These are phyloP conservation scores for Acanthochlamys bracteata DNA, from an alignment of 106 monocot genomes.

Conservation along the genomic window DNA sequence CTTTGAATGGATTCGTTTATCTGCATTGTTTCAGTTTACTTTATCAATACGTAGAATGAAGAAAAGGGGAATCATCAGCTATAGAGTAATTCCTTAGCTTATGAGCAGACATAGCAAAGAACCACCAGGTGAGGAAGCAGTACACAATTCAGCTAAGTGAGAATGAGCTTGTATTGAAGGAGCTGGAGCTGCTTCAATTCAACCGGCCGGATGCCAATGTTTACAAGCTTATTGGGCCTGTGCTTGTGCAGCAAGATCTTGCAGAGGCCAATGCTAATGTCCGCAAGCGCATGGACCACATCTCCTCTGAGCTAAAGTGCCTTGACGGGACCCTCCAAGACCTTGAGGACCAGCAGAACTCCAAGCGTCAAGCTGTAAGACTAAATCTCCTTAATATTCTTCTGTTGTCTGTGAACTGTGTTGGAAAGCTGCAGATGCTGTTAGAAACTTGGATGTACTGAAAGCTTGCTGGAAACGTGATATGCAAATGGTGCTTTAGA, in stretches of 20 bases:
- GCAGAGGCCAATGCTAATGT: slow-evolving; percentile 92
- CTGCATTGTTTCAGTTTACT: too few species aligned
- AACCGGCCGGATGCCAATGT: slow-evolving; percentile 76
- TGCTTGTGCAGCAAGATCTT: slow-evolving; percentile 89
- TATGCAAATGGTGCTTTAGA: too few species aligned
- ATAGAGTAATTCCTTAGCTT: background rate
- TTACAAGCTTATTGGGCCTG: slow-evolving; percentile 92
- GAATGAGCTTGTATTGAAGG: slow-evolving; percentile 97
- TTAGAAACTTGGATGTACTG: too few species aligned
- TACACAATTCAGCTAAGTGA: slow-evolving; percentile 96
- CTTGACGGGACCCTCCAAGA: background rate
- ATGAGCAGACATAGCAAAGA: slow-evolving; percentile 69
- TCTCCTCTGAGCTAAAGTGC: slow-evolving; percentile 52
- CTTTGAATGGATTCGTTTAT: too few species aligned
- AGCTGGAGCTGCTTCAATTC: slow-evolving; percentile 65
- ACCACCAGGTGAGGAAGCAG: slow-evolving; percentile 92
- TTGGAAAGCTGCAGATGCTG: background rate
- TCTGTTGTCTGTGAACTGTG: background rate
- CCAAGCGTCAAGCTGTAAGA: background rate
- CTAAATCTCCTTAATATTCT: background rate
- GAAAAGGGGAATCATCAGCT: too few species aligned
- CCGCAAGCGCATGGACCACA: slow-evolving; percentile 83
- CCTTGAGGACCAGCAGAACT: background rate
- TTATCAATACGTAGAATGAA: too few species aligned
- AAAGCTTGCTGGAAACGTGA: too few species aligned